Percentiles rank a stretch among this genome's conserved stretches.
These are phyloP conservation scores for Rhizopus microsporus DNA, from an alignment of 371 early-diverging fungal genomes.

Conservation along the genomic window DNA sequence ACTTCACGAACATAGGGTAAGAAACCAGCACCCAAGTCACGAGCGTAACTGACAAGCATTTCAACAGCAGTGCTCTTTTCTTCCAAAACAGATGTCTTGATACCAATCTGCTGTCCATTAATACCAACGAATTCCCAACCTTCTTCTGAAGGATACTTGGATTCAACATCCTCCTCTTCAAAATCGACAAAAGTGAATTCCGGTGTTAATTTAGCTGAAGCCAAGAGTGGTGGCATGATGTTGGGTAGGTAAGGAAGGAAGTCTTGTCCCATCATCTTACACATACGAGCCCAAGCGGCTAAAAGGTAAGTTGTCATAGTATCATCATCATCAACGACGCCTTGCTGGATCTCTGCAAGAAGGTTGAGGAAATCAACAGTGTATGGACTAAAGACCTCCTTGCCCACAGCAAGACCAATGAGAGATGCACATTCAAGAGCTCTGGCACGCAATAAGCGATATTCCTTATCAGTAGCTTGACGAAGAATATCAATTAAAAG, in stretches of 20 bases:
- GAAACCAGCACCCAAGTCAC: conserved; percentile 89
- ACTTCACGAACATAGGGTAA: conserved; percentile 52
- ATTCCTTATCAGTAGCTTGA: conserved; percentile 81
- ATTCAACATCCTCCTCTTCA: conserved; percentile 82
- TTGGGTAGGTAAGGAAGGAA: conserved; percentile 91
- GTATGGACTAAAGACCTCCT: conserved; percentile 81
- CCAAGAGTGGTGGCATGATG: conserved; percentile 93
- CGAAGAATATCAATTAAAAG: conserved; percentile 83
- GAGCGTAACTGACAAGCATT: conserved; percentile 94
- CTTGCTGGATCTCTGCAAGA: conserved; percentile 77
- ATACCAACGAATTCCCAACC: conserved; percentile 55
- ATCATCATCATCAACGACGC: conserved; percentile 86
- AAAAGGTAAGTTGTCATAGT: conserved; percentile 89
- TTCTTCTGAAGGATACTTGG: conserved; percentile 60
- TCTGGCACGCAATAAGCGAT: conserved; percentile 90
- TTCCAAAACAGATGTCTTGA: conserved; percentile 92
- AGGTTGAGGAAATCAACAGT: conserved; percentile 77
- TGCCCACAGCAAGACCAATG: conserved; percentile 92
- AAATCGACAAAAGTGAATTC: conserved; percentile 88
- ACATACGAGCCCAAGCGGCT: conserved; percentile 95
- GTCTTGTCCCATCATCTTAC: conserved; percentile 91
- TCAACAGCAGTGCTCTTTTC: conserved; percentile 97
- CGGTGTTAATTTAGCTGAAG: conserved; percentile 85
- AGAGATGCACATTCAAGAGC: conserved; percentile 94
- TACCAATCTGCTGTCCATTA: conserved; percentile 91